Base-by-base conservation (phyloP, 2,329 filamentous ascomycete species). In the Alternaria postmessia region DNA sequence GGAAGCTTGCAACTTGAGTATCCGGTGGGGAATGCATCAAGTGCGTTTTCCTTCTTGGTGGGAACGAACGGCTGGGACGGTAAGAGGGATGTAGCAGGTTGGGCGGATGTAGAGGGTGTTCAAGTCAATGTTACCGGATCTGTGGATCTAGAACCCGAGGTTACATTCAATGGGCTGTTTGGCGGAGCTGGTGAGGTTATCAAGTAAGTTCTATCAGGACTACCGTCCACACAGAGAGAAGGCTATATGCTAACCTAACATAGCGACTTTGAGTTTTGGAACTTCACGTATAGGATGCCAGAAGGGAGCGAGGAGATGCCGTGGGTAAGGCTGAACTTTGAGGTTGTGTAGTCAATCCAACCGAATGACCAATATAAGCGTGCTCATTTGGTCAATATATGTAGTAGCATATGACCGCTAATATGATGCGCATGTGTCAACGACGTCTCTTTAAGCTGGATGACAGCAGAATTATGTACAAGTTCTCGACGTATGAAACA, bases 11-110 rank as follows among this genome's bases (percentile, higher is more conserved):
- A 80, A 11, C 70, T 89, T 3, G 81, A 82, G 0, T 89, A 89
- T 62, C 87, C 87, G 0, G 64, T 76, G 14, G 86, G 85, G 2
- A 85, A 82, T 43, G 68, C 77, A 0, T 76, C 75, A 4, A 85
- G 83, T 24, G 74, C 81, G 16, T 88, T 88, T 68, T 82, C 79
- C 1, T 80, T 88, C 24, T 65, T 85, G 3, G 80, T 87, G 0
- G 82, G 70, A 5, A 72, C 81, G 0, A 83, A 83, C 3, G 83
- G 84, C 7, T 71, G 68, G 65, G 61, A 63, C n/a, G 72, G 76
- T 3, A 82, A 80, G 65, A 77, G 75, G 6, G 83, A 83, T 32
- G 74, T 87, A 1, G 42, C 67, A 0, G 71, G 76, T 2, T 86
- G 84, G 80, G 74, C 70, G 0, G 85, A 86, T 62, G 73, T 87